These are phyloP conservation scores for Amanita jacksonii DNA, from an alignment of 768 basidiomycete species.

Conservation along the genomic window DNA sequence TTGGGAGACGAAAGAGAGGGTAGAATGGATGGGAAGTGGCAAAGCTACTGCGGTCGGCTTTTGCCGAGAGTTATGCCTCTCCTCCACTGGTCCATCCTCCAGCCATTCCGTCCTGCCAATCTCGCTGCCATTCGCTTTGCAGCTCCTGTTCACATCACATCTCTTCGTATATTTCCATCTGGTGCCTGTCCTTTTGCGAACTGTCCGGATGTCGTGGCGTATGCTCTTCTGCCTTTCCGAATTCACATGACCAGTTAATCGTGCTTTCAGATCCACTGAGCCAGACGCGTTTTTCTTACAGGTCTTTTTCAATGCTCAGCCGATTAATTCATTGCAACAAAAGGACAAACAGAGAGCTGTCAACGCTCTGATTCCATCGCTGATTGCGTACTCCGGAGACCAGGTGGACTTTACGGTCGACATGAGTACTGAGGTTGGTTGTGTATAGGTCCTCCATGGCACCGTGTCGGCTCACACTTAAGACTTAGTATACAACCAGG, in stretches of 20 bases:
- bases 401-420: conserved; percentile 57
- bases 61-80: conserved; percentile 30
- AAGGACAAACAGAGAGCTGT: conserved; percentile 55
- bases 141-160: conserved; percentile 55
- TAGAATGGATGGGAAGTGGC: no score
- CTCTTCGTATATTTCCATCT: conserved; percentile 62
- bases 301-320: conserved; percentile 66
- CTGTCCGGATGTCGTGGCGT: conserved; percentile 57
- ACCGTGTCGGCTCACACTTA: not conserved
- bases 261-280: conserved; percentile 46
- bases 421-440: conserved; percentile 58
- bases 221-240: conserved; percentile 16
- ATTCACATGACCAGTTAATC: conserved; percentile 9
- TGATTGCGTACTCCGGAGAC: conserved; percentile 63
- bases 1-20: not conserved
- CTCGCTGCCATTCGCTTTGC: conserved; percentile 68
- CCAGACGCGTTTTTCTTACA: conserved; percentile 68
- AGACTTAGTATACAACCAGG: conserved; percentile 55
- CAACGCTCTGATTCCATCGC: conserved; percentile 65
- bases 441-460: not conserved
- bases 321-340: conserved; percentile 31
- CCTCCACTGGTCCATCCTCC: conserved; percentile 59
- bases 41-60: conserved; percentile 8
- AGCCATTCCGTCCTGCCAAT: conserved; percentile 44
- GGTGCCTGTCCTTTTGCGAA: conserved; percentile 51